These are phyloP conservation scores for Phaeosphaeriaceae sp. DNA, from an alignment of 2,329 filamentous ascomycete species.

Conservation along the genomic window DNA sequence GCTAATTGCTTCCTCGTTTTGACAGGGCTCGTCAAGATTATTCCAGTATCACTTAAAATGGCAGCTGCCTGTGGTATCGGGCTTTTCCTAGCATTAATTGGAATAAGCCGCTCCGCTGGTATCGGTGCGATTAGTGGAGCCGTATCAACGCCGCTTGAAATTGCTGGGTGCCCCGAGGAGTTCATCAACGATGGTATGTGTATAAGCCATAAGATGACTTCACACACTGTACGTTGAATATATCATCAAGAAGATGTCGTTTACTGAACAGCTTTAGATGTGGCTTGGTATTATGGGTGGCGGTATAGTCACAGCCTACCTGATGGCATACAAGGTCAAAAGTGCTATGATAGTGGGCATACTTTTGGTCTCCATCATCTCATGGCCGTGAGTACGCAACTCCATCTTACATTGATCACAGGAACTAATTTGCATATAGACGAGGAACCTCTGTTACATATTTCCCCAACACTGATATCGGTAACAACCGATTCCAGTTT, in stretches of 20 bases:
- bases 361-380: conserved; percentile 81
- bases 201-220: conserved; percentile 76
- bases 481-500: conserved; percentile 76
- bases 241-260: conserved; percentile 4
- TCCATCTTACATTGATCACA: not conserved
- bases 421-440: conserved; percentile 32
- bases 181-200: conserved; percentile 63
- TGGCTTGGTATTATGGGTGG: conserved; percentile 90
- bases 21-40: conserved; percentile 68
- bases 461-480: conserved; percentile 73
- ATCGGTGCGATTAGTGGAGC: conserved; percentile 77
- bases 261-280: conserved; percentile 54
- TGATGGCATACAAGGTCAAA: conserved; percentile 86
- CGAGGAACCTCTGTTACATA: conserved; percentile 76
- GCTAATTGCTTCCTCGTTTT: not conserved
- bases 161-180: conserved; percentile 75
- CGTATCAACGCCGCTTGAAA: conserved; percentile 69
- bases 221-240: conserved; percentile 61
- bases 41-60: conserved; percentile 83
- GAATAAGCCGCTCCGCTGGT: conserved; percentile 78
- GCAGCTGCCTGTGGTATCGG: conserved; percentile 87
- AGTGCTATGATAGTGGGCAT: conserved; percentile 86
- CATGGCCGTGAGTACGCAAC: conserved; percentile 67
- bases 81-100: conserved; percentile 77
- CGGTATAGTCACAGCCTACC: conserved; percentile 76